Evolutionary conservation across 805 yeast species (phyloP), one percentile per base, ranked within the genome.

Genomic region (Martiniozyma abietophila): DNA sequence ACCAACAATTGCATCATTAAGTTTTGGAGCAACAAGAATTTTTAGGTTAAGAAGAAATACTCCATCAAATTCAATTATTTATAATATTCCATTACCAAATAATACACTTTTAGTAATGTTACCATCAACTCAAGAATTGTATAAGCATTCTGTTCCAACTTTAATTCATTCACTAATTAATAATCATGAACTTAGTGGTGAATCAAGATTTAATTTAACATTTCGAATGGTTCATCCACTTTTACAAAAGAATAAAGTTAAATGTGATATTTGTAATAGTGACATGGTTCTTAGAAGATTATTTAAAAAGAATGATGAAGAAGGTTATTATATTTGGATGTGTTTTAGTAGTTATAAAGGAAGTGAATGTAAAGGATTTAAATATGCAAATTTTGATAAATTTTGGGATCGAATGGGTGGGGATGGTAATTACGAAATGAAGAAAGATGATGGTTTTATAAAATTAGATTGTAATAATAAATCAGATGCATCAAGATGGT

Each of bases 101-200:
- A 82, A 82, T 47, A 66, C 82, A 7, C 51, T 82, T 25, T 46
- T 81, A 3, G 54, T 82, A 3, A 81, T 82, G 94, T 75, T 77
- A 39, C 80, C 84, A 1, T 85, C 84, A 1, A 76, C 82, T 41
- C 94, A 82, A 50, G 94, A 82, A 43, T 72, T 70, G 32, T 82
- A 58, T 50, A 80, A 75, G 46, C 94, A 83, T 47, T 61, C 74
- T 39, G 72, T 82, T 0, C 70, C 71, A 4, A 61, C 74, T 1
- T 54, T 65, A 26, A 50, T 54, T 5, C 56, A 56, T 38, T 53
- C 74, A 3, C 58, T 63, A 12, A 43, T 57, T 0, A 32, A 39
- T 4, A 10, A 8, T 9, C 78, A 78, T 42, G 65, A 69, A 0
- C 53, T 66, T 0, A 50, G 76, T 1, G 79, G 77, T 0, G 44